Percentiles rank a stretch among this genome's conserved stretches.
Evolutionary conservation across 805 yeast species (phyloP).

Genomic region (Starmerella powellii): DNA sequence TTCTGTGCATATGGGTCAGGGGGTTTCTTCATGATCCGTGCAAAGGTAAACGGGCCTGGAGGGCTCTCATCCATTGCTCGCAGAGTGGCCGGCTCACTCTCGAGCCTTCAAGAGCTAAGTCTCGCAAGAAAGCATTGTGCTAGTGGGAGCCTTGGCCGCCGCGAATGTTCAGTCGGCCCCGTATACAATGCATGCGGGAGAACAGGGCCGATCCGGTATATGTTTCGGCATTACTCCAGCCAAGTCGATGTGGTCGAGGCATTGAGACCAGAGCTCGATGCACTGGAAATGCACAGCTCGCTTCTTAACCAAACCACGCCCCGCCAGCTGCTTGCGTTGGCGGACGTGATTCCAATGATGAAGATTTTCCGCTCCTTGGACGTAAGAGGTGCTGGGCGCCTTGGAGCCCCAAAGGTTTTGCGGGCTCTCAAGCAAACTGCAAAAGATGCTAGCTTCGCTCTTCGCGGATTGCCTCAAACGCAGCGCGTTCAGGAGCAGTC

Average conservation of each 20-base stretch:
- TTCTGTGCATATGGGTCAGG: too few relatives aligned
- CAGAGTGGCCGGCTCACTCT: too few relatives aligned
- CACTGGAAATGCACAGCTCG: constrained; percentile 13
- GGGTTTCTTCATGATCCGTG: too few relatives aligned
- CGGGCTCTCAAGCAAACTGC: constrained; percentile 20
- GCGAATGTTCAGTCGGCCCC: too few relatives aligned
- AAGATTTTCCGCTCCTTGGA: constrained; percentile 5
- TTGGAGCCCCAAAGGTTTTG: constrained; percentile 6
- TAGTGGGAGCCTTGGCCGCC: too few relatives aligned
- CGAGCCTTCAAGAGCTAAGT: too few relatives aligned
- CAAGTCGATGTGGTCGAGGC: constrained; percentile 1
- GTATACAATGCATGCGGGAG: too few relatives aligned
- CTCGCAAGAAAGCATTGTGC: too few relatives aligned
- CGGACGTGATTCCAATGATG: constrained; percentile 22
- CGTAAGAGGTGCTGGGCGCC: constrained; percentile 3
- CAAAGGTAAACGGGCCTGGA: too few relatives aligned
- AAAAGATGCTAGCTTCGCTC: constrained; percentile 15
- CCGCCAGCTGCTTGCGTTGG: constrained; percentile 12
- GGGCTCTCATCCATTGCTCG: too few relatives aligned
- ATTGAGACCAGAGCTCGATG: constrained; percentile 9
- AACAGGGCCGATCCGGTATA: too few relatives aligned
- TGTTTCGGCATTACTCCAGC: background rate
- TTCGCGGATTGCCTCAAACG: constrained; percentile 13
- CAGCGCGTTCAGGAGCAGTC: constrained; percentile 5
- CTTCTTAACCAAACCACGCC: constrained; percentile 22